Evolutionary conservation across 345 rosid genomes (phyloP), one percentile per base, ranked within the genome.

Genomic region (Gossypium anomalum): DNA sequence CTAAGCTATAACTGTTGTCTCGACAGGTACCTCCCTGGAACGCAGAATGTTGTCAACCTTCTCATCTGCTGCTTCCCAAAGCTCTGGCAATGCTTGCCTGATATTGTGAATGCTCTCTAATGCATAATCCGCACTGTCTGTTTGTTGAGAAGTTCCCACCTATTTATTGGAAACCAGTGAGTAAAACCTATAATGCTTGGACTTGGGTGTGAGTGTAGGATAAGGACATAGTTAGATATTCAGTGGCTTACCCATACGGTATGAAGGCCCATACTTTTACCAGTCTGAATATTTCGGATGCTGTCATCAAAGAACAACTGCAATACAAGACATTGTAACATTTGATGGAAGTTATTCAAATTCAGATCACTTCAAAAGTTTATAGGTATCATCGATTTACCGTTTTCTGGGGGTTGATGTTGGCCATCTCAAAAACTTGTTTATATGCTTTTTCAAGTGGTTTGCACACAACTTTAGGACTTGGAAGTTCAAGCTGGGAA

Each of bases 291-390:
- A 78, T 90, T 95, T 17, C 92, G 91, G 73, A 90, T 74, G 53
- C 97, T 93, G 72, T 95, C 98, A 73, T 95, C 98, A 10, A 95
- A 93, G 84, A 95, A 93, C 83, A 95, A 48, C 99, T 95, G 94
- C 29, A 61, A 79, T 71, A 60, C 60, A 61, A 22, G 34, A 66
- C 20, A 68, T 25, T 3, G 34, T 13, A 29, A 20, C 20, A 47
- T 23, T 2, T 34, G 51, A 3, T 41, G 34, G 12, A 59, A 20
- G 16, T 48, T 71, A 17, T 16, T 7, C 17, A 14, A 34, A 57
- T 11, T 64, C n/a, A 22, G 20, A 53, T 53, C 19, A n/a, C 12
- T 34, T 34, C 41, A 34, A 34, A 34, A 34, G 41, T 34, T 34
- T 34, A 34, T 34, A 34, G 41, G 41, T 34, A 34, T 34, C 41